These are phyloP conservation scores for Plasmodiophora brassicae DNA, from an alignment of 208 protist species.

Conservation along the genomic window DNA sequence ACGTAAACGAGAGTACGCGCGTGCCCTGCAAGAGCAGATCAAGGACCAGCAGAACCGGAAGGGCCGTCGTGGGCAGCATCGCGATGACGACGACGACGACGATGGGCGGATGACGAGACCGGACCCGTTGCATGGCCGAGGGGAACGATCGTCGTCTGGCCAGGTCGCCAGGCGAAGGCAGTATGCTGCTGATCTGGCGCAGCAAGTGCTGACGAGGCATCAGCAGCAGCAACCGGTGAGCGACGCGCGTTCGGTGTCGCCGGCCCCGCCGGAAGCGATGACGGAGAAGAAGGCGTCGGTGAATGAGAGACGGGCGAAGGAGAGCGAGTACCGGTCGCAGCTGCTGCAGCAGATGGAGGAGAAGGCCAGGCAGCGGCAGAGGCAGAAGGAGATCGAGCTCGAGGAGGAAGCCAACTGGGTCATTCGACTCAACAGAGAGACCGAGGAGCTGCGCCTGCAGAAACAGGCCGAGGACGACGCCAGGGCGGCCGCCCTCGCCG, in stretches of 20 bases:
- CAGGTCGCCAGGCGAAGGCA: neutral
- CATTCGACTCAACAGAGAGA: too few relatives aligned
- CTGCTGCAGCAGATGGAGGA: slow-evolving; percentile 20
- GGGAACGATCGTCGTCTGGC: neutral
- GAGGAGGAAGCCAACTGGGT: too few relatives aligned
- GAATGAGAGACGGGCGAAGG: neutral
- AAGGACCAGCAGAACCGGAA: neutral
- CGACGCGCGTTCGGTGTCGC: too few relatives aligned
- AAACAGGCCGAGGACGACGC: neutral
- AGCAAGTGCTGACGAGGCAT: too few relatives aligned
- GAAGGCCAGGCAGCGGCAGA: neutral
- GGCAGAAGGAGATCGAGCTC: neutral
- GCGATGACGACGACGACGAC: too few relatives aligned
- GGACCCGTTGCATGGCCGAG: neutral
- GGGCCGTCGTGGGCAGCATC: too few relatives aligned
- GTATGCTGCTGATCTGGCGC: too few relatives aligned
- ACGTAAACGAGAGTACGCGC: neutral
- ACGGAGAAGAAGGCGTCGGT: too few relatives aligned
- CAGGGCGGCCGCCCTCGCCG: neutral
- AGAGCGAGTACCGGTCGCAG: neutral
- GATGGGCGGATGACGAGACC: neutral
- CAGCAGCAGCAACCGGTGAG: too few relatives aligned
- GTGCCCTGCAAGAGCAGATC: neutral
- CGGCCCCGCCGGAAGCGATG: too few relatives aligned
- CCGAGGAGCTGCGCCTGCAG: too few relatives aligned